Conservation (phyloP, 139 green algal species). For the Closterium sp. region DNA sequence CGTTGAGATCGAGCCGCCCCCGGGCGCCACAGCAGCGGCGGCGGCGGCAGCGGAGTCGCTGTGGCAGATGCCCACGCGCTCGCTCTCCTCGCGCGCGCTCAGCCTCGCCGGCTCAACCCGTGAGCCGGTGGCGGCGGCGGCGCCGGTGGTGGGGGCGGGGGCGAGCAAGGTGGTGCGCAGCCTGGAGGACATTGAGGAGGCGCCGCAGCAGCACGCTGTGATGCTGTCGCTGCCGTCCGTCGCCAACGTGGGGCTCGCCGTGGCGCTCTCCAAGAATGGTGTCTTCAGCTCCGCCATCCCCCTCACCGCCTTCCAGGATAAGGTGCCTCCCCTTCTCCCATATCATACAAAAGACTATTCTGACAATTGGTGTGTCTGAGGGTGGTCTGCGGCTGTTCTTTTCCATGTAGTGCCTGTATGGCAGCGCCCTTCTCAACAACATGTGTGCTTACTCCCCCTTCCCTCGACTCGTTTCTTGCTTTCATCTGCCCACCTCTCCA, state of each 20-base stretch:
- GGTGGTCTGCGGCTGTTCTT: no score
- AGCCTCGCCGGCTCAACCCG: background rate
- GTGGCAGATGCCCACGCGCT: background rate
- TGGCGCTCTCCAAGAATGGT: conserved; percentile 24
- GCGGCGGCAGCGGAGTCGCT: no score
- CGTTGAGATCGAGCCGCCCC: conserved; percentile 28
- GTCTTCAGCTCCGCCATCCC: conserved; percentile 35
- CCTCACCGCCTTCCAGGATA: conserved; percentile 45
- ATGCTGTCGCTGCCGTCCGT: conserved; percentile 40
- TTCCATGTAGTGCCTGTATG: no score
- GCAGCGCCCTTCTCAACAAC: no score
- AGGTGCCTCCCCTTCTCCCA: conserved; percentile 13
- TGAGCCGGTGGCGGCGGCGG: background rate
- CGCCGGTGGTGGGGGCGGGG: background rate
- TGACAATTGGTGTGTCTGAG: no score
- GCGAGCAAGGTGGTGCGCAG: conserved; percentile 23
- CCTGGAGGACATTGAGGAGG: conserved; percentile 40
- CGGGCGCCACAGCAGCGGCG: background rate
- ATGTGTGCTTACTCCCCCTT: no score
- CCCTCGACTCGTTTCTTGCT: no score
- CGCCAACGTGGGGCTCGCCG: conserved; percentile 20
- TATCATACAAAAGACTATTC: no score
- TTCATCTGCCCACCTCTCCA: no score
- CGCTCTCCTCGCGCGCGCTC: background rate
- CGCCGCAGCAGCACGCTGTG: background rate